Evolutionary conservation across 2,329 filamentous ascomycete species (phyloP).

Genomic region (Cordyceps militaris): DNA sequence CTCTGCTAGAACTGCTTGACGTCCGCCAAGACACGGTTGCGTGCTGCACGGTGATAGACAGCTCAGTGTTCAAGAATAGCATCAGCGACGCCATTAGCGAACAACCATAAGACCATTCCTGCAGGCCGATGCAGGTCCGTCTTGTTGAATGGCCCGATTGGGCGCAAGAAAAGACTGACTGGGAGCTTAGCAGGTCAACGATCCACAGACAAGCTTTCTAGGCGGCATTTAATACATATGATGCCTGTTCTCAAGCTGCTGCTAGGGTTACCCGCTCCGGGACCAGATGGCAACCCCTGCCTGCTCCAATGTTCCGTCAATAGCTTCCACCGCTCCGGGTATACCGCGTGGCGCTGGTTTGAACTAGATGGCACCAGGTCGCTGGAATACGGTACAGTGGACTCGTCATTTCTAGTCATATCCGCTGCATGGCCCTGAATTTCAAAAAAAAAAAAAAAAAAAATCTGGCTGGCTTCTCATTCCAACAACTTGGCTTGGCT

Average conservation of each 20-base stretch:
- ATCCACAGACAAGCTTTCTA: constrained; percentile 2
- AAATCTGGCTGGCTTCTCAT: not conserved
- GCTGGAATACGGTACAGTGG: not conserved
- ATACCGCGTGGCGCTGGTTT: constrained; percentile 2
- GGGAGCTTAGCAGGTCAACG: constrained; percentile 1
- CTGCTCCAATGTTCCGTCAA: not conserved
- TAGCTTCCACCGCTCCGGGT: not conserved
- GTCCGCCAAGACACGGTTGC: not conserved
- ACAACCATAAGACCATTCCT: constrained; percentile 1
- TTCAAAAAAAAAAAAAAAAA: too few relatives aligned
- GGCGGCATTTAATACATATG: not conserved
- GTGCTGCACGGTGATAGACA: not conserved
- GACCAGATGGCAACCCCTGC: not conserved
- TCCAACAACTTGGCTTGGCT: not conserved
- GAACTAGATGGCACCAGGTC: not conserved
- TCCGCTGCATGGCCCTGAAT: not conserved
- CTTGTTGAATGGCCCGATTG: not conserved
- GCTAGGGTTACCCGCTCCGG: not conserved
- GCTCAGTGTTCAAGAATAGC: not conserved
- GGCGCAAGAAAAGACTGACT: not conserved
- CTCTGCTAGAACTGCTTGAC: not conserved
- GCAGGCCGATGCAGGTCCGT: constrained; percentile 4
- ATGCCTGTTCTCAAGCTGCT: not conserved
- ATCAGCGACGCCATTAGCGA: not conserved
- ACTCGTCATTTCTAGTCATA: not conserved